Evolutionary conservation across 805 yeast genomes (phyloP), one percentile per base, ranked within the genome.

Genomic region (Yueomyces sp.): DNA sequence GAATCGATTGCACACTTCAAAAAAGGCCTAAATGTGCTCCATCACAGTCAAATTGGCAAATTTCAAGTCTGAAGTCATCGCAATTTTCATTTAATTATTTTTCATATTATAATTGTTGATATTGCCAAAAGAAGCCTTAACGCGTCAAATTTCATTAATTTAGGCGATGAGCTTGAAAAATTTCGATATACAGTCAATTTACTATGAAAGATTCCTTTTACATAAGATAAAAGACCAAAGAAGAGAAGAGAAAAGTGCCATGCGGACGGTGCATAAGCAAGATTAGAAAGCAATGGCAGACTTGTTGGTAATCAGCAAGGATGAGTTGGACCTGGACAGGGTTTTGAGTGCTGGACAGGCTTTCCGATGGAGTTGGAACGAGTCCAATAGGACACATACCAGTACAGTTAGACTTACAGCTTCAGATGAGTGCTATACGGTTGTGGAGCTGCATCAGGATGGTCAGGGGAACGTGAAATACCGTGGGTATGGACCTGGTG

Each of bases 361-460:
- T 2, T 61, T 61, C 39, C 46, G 65, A n/a, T 58, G 62, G 64
- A 45, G 57, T 26, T 47, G 46, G 37, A 51, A 55, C 43, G 59
- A 54, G 44, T 39, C 40, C 9, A 44, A 42, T 28, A 47, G 49
- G 9, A 46, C 33, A 30, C 9, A 6, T 30, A 9, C 9, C 9
- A 30, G 33, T 30, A 30, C 33, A 6, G 33, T 30, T 30, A 30
- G 9, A 30, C 9, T 30, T 6, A 9, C 33, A 30, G 33, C 33
- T 30, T 6, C 6, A 6, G 36, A 66, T n/a, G 44, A 44, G 8
- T 38, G 66, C 12, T 77, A 78, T 47, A 66, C 79, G 43, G 76
- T 87, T 4, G 62, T 88, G 2, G 65, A 85, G 28, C 61, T 90
- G 28, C 72, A 63, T 45, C 95, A 87, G 54, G 40, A 43, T n/a